Evolutionary conservation across 257 asterid species (phyloP).

Genomic region (Verbascum thapsus): DNA sequence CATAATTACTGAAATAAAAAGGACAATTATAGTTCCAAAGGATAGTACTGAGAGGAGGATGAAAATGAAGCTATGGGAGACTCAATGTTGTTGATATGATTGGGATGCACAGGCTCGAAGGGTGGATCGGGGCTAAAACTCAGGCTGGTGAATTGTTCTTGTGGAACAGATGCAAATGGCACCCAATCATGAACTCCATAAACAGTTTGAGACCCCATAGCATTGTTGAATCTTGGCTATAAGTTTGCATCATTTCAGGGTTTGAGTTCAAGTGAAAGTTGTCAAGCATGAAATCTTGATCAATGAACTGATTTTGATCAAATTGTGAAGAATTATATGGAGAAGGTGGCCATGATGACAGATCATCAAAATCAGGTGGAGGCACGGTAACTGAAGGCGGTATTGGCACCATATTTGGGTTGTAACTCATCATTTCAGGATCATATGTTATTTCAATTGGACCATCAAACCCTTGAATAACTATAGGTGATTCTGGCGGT

Average conservation of each 20-base stretch:
- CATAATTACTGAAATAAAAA: neutral
- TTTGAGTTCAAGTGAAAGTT: neutral
- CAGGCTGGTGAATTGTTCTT: conserved; percentile 14
- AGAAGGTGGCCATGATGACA: conserved; percentile 13
- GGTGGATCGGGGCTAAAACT: neutral
- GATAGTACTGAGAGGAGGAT: neutral
- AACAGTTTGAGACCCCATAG: conserved; percentile 28
- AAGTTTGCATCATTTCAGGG: neutral
- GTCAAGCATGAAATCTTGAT: neutral
- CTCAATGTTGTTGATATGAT: conserved; percentile 37
- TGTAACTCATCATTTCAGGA: neutral
- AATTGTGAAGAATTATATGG: conserved; percentile 23
- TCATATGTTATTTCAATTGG: conserved; percentile 10
- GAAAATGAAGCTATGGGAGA: conserved; percentile 37
- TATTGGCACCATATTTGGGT: conserved; percentile 18
- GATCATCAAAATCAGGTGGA: conserved; percentile 32
- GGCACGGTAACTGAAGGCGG: conserved; percentile 1
- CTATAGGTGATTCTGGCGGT: neutral
- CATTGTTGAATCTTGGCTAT: conserved; percentile 29
- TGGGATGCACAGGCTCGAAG: conserved; percentile 23
- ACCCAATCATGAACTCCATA: conserved; percentile 25
- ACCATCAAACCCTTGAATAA: conserved; percentile 27
- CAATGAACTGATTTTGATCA: conserved; percentile 19
- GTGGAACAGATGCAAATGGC: conserved; percentile 11
- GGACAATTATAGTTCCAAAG: too few species aligned